These are phyloP conservation scores for Sarocladium kiliense DNA, from an alignment of 2,329 filamentous ascomycete species.

Conservation along the genomic window DNA sequence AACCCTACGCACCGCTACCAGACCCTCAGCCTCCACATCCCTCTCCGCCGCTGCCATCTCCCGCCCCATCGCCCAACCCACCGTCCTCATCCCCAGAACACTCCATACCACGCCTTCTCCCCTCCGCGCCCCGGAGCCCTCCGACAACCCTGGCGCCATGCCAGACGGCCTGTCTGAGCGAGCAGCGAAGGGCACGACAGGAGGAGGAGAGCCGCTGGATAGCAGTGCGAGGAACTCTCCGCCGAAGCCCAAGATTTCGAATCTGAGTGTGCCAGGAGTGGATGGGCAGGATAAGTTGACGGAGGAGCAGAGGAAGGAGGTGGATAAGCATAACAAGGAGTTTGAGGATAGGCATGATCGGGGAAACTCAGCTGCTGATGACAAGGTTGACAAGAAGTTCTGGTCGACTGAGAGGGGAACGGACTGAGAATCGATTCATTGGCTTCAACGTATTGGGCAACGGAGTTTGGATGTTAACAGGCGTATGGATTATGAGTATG, in stretches of 20 bases:
- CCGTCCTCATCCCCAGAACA: not conserved
- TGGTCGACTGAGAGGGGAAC: slow-evolving; percentile 28
- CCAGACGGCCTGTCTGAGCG: slow-evolving; percentile 24
- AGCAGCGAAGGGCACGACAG: slow-evolving; percentile 29
- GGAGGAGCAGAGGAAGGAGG: slow-evolving; percentile 49
- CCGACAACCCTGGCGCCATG: slow-evolving; percentile 12
- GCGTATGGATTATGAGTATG: no score
- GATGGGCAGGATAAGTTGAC: slow-evolving; percentile 27
- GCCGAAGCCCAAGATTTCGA: slow-evolving; percentile 47
- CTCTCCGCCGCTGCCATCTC: not conserved
- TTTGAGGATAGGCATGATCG: slow-evolving; percentile 51
- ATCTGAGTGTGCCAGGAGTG: slow-evolving; percentile 36
- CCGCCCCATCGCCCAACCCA: not conserved
- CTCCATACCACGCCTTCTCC: not conserved
- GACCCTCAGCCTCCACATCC: not conserved
- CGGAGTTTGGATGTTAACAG: no score
- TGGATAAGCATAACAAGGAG: slow-evolving; percentile 53
- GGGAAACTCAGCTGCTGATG: slow-evolving; percentile 32
- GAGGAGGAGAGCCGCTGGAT: slow-evolving; percentile 30
- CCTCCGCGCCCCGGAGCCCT: slow-evolving; percentile 10
- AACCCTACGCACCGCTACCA: not conserved
- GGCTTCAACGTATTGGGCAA: no score
- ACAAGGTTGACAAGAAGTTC: slow-evolving; percentile 52
- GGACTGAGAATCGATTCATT: no score
- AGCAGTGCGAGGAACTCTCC: slow-evolving; percentile 28